Evolutionary conservation across 805 yeast species (phyloP), one percentile per base, ranked within the genome.

Genomic region (Candida ortonii): DNA sequence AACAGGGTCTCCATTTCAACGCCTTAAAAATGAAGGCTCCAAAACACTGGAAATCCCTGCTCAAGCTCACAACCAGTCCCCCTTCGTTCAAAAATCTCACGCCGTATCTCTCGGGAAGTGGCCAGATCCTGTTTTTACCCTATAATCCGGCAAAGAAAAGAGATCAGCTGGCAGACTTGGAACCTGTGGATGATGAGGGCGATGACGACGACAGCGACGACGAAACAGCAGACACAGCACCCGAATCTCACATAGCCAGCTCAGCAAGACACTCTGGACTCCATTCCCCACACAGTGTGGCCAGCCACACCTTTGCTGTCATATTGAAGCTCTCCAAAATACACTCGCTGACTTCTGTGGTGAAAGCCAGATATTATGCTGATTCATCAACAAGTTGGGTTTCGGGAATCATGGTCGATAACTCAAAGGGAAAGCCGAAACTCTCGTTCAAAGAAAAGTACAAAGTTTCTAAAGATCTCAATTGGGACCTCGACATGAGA

Each of bases 261-360:
- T 36, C 12, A 16, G 15, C 19, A 2, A 28, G 27, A 13, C 30
- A 23, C 22, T 30, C 20, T 9, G 29, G 34, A 20, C 29, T 20
- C 6, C 28, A 28, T 16, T 13, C 32, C 24, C 55, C 44, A 20
- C 60, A 54, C 34, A 53, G 45, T 22, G 57, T 52, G 3, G 46
- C 63, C 2, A 53, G 73, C 16, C 80, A 73, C 52, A 70, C 76
- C 1, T 73, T 75, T 54, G 77, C 71, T 0, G 66, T 72, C 8
- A 64, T 75, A 9, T 46, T 75, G 3, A 75, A 71, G 44, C 49
- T 75, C 3, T 49, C 59, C 8, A 69, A 65, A 42, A 65, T 63
- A 19, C 61, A 64, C 11, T 45, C 63, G 2, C 49, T 71, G 11
- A 59, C 57, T 21, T 57, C 64, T n/a, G 36, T 41, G 3, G 52